Evolutionary conservation across 2,329 filamentous ascomycete species (phyloP), one percentile per base, ranked within the genome.

Genomic region (Ascochyta pisi): DNA sequence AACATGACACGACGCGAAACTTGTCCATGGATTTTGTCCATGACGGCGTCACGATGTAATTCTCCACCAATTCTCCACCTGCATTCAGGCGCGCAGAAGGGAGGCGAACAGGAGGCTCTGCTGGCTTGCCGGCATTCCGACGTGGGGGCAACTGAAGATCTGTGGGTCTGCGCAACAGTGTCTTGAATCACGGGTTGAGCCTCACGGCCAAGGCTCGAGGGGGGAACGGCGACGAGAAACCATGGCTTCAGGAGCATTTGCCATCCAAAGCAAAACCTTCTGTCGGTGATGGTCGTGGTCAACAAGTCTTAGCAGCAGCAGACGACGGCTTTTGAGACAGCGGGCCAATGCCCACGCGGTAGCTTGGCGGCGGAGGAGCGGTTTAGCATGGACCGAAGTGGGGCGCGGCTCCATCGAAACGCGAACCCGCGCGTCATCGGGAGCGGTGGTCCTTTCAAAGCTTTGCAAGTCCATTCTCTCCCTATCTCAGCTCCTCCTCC

Each of bases 11-110:
- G 31, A 23, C 46, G 41, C n/a, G 35, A 15, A 13, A 19, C 26
- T 39, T 56, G 42, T 43, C 42, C 42, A 43, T 47, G 0, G 1
- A 10, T 26, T 31, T 38, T 43, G 47, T 48, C 53, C 53, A 56
- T 56, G 53, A 56, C 53, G 53, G 53, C 41, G 53, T 51, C 19
- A 15, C 37, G 23, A 56, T 56, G 53, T 56, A 56, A 51, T 56
- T 51, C 53, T 38, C 53, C 53, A 56, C 53, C 47, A 48, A 39
- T 51, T 51, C 53, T 47, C 53, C 53, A 51, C 53, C 26, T 37
- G 29, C 37, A 15, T 29, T 41, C 47, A 42, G 37, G 37, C 22
- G 16, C 40, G 33, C 33, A 35, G 33, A 6, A 38, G 12, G 26
- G 33, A 47, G 53, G 53, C 47, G 31, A 37, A 27, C 42, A 57